Evolutionary conservation across 2,329 filamentous ascomycete genomes (phyloP), one percentile per base, ranked within the genome.

Genomic region (Didymella arachidicola): DNA sequence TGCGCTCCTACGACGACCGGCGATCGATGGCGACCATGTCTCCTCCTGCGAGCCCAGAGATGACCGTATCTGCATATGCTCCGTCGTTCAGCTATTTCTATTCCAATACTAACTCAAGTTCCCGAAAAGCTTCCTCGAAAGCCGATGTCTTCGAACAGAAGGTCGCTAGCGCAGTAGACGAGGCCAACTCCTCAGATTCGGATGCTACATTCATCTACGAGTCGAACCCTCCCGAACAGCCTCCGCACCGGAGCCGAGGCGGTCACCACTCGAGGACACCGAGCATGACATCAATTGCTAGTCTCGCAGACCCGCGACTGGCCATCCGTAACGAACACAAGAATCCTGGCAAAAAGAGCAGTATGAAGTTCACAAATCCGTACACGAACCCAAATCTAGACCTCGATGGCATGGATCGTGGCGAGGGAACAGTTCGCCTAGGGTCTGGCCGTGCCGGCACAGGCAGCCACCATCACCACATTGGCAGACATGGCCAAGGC

Each of bases 121-220:
- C 70, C 53, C 75, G 72, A 59, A 77, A 83, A 89, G 92, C 89
- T 60, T 95, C 93, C 16, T 96, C 93, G 60, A 98, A 98, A 81
- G 94, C 95, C 73, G 95, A 99, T 78, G 93, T 98, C 50, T 99
- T 99, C 75, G 95, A 98, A 80, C 93, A 93, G 67, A 96, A 96
- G 74, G 93, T 99, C 66, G 94, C 94, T 49, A 97, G 89, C 75
- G 94, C 94, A 8, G 93, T 99, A 51, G 94, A 98, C 74, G 93
- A 98, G 77, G 93, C 92, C 43, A 91, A 97, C 76, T 96, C 94
- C 12, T 97, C 94, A 7, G 95, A 99, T 76, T 98, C 94, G 1
- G 95, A 97, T 71, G 95, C 98, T 78, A 98, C 95, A 0, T 99
- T 98, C 77, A 95, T 99, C 16, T 99, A 99, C 79, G 95, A 99